Base-by-base conservation (phyloP, 768 basidiomycete genomes). In the Trametes elegans region DNA sequence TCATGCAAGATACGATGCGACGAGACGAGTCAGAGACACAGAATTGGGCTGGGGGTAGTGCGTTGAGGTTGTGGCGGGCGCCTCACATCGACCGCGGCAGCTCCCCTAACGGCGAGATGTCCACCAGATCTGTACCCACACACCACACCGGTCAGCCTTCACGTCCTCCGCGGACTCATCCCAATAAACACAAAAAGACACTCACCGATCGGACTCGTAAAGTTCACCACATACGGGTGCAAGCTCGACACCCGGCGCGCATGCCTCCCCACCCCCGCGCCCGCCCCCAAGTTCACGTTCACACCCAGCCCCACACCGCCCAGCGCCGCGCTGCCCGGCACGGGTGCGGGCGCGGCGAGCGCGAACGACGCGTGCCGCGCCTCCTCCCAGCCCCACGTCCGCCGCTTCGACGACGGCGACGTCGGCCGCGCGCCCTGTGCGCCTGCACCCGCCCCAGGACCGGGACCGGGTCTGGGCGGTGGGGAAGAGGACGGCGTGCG, bases 121-220 rank as follows among this genome's bases (percentile, higher is more conserved):
- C 65, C 24, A 60, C 62, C 14, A 66, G 50, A 42, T 66, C 65
- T 66, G 26, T 29, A 46, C 16, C 26, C 7, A 40, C n/a, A 28
- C 8, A 26, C 31, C 19, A 28, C 14, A n/a, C n/a, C n/a, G n/a
- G 18, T 32, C 29, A 49, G 23, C 53, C 19, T 34, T 26, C 27
- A 9, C 19, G 6, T 32, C 10, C 9, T 45, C 13, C 32, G n/a
- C n/a, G n/a, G 7, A 13, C 31, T 18, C 29, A 23, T 14, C 3
- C 7, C n/a, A 18, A 16, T 28, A 31, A 3, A 11, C 14, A 10
- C 8, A 39, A 34, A n/a, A 16, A 21, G 18, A 13, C 7, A 55
- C 70, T 45, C 38, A 72, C 70, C 71, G 42, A 75, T 75, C 9
- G 74, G 74, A 11, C 72, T 73, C 36, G 72, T 73, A 54, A 71